Evolutionary conservation across 495 filamentous ascomycete species (phyloP).

Genomic region (Trichocladium antarcticum): DNA sequence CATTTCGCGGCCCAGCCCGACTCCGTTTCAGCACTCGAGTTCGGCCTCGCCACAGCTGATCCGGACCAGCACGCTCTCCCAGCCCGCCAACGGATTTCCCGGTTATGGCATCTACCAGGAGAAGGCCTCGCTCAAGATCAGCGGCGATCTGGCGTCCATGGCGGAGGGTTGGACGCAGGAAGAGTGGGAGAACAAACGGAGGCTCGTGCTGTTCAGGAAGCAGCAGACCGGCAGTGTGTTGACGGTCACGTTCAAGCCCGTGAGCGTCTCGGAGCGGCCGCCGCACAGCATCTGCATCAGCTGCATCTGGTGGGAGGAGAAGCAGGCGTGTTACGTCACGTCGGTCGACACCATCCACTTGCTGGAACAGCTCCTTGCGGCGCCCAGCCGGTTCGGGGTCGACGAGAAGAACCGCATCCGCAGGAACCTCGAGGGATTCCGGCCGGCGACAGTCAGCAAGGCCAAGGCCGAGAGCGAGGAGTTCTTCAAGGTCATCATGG

Average conservation of each 20-base stretch:
- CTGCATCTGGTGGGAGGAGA: conserved; percentile 90
- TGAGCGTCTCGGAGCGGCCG: conserved; percentile 56
- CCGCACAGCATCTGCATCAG: conserved; percentile 75
- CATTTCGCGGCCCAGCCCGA: conserved; percentile 34
- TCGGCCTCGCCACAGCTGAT: conserved; percentile 57
- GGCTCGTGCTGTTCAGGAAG: conserved; percentile 78
- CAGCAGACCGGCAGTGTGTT: conserved; percentile 66
- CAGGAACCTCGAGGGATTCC: conserved; percentile 85
- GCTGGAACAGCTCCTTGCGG: conserved; percentile 72
- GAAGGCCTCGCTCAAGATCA: conserved; percentile 75
- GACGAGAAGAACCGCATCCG: conserved; percentile 98
- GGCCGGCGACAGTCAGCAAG: conserved; percentile 84
- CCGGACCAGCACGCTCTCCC: conserved; percentile 71
- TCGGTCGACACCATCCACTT: conserved; percentile 94
- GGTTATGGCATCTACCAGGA: conserved; percentile 55
- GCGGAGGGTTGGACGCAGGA: conserved; percentile 63
- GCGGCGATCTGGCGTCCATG: conserved; percentile 77
- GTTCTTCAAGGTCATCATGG: conserved; percentile 99
- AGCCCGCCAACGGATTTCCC: conserved; percentile 25
- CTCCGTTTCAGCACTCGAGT: conserved; percentile 24
- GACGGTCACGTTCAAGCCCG: conserved; percentile 57
- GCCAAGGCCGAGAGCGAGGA: conserved; percentile 81
- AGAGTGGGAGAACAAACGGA: conserved; percentile 62
- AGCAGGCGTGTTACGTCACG: conserved; percentile 78
- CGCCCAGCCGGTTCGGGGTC: conserved; percentile 64